Conservation (phyloP, 345 rosid genomes). For the Nasturtium officinale region DNA sequence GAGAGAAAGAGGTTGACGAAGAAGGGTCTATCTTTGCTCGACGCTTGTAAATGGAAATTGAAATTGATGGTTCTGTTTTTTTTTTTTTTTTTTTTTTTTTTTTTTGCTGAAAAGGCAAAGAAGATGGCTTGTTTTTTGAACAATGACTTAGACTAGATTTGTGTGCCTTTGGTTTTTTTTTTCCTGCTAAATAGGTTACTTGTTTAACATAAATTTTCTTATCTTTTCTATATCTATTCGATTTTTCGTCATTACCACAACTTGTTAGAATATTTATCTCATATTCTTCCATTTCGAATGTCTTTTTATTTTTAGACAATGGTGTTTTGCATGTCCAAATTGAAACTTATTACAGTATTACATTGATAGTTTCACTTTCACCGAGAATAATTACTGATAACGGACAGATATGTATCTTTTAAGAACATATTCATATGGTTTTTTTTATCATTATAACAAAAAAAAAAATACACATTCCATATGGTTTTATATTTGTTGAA, state of each 20-base stretch:
- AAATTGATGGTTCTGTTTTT: slow-evolving; percentile 35
- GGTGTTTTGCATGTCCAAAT: neutral
- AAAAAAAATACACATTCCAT: neutral
- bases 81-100: neutral
- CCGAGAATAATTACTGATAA: neutral
- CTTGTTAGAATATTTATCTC: slow-evolving; percentile 23
- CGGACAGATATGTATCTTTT: neutral
- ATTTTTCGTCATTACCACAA: slow-evolving; percentile 24
- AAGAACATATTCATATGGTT: neutral
- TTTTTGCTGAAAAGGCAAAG: slow-evolving; percentile 13
- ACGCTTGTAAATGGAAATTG: slow-evolving; percentile 24
- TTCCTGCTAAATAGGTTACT: slow-evolving; percentile 32
- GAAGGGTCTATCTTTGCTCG: slow-evolving; percentile 12
- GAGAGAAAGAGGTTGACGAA: slow-evolving; percentile 53
- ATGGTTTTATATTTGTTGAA: neutral
- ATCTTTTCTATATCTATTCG: slow-evolving; percentile 9
- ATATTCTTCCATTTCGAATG: neutral
- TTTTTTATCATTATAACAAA: neutral
- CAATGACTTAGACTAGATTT: slow-evolving; percentile 41
- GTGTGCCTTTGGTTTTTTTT: slow-evolving; percentile 35
- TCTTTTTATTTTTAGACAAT: slow-evolving; percentile 5
- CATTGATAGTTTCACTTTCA: neutral
- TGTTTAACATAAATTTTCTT: slow-evolving; percentile 28
- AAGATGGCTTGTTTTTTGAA: slow-evolving; percentile 36
- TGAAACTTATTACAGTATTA: slow-evolving; percentile 4